Percentiles rank a stretch among this genome's conserved stretches.
Conservation (phyloP, 2,329 filamentous ascomycete species). For the Venturia carpophila region DNA sequence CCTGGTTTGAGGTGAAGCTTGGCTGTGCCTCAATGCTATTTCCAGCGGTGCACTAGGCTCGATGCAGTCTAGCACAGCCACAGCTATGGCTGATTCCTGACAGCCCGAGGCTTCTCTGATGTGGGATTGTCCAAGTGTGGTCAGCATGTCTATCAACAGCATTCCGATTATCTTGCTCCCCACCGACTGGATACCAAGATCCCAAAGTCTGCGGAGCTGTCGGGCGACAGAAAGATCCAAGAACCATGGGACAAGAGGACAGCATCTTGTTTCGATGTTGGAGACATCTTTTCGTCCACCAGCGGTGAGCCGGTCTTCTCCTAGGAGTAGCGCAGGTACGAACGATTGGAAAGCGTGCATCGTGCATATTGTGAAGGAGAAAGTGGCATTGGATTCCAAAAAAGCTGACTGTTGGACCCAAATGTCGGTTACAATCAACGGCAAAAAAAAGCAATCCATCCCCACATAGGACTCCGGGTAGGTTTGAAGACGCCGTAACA, state of each 20-base stretch:
- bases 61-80: background rate
- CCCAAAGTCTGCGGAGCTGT: background rate
- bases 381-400: background rate
- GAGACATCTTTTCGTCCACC: background rate
- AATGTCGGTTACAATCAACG: background rate
- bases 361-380: background rate
- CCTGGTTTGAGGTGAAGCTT: slow-evolving; percentile 5
- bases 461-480: background rate
- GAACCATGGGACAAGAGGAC: slow-evolving; percentile 5
- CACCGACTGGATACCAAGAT: background rate
- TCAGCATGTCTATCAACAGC: background rate
- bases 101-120: background rate
- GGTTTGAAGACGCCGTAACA: background rate
- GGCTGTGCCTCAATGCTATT: background rate
- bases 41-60: background rate
- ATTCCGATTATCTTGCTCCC: background rate
- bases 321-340: background rate
- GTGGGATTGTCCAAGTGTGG: background rate
- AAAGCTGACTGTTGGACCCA: background rate
- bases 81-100: background rate
- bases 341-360: background rate
- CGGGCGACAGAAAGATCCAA: background rate
- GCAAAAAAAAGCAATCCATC: no score
- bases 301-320: background rate
- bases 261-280: background rate